These are phyloP conservation scores for Rhizopogon rudus DNA, from an alignment of 768 basidiomycete species.

Conservation along the genomic window DNA sequence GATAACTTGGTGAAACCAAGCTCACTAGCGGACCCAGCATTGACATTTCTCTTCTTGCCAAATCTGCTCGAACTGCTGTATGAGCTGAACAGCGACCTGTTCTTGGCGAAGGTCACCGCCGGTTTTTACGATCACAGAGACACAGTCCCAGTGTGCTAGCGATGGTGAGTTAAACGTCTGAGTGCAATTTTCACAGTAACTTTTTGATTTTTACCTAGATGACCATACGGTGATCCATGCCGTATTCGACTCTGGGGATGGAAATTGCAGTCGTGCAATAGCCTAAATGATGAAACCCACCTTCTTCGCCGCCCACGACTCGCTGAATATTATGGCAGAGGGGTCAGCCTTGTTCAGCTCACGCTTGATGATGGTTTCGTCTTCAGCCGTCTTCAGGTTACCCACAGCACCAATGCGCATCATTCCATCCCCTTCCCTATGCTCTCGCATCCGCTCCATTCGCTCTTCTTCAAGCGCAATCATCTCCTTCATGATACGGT, in stretches of 20 bases:
- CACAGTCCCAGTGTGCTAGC: conserved; percentile 77
- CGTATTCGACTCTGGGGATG: conserved; percentile 74
- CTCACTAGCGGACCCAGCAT: conserved; percentile 93
- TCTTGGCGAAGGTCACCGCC: conserved; percentile 96
- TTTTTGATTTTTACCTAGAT: conserved; percentile 54
- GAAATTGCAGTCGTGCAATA: conserved; percentile 3
- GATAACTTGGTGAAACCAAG: background rate
- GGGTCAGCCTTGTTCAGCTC: conserved; percentile 96
- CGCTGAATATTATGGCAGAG: conserved; percentile 91
- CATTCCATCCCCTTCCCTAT: conserved; percentile 61
- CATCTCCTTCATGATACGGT: conserved; percentile 99
- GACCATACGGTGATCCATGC: conserved; percentile 92
- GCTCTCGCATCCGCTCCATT: conserved; percentile 86
- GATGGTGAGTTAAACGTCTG: background rate
- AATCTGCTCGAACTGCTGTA: conserved; percentile 87
- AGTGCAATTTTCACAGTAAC: background rate
- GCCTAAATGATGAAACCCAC: conserved; percentile 30
- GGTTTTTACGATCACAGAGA: conserved; percentile 98
- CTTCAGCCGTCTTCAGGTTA: conserved; percentile 69
- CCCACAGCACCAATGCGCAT: conserved; percentile 50
- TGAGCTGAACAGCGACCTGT: conserved; percentile 93
- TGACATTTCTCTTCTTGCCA: conserved; percentile 92
- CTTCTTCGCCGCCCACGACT: conserved; percentile 94
- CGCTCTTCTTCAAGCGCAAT: conserved; percentile 92
- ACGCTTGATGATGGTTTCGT: conserved; percentile 88